phyloP scores from a whole-genome alignment of 148 eudicot species.

The Nyssa sinensis region DNA sequence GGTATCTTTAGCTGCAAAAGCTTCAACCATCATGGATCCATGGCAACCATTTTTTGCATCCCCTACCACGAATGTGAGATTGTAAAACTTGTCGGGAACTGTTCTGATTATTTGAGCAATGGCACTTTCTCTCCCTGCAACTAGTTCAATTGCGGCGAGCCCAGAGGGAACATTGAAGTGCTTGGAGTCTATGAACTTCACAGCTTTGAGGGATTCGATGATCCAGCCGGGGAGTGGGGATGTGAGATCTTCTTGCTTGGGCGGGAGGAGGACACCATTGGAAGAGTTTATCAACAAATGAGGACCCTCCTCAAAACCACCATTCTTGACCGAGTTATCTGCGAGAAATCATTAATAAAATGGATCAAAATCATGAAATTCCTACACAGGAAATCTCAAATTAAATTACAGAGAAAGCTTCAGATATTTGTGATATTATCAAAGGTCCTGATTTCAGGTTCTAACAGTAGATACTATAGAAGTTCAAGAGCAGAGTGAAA shows the following conservation, averaged over 20 bases:
- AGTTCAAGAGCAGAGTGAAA: no score
- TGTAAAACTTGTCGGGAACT: slow-evolving; percentile 49
- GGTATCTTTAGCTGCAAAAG: slow-evolving; percentile 67
- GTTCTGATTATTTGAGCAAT: slow-evolving; percentile 71
- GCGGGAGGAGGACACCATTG: slow-evolving; percentile 77
- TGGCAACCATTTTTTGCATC: slow-evolving; percentile 77
- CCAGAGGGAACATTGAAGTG: slow-evolving; percentile 80
- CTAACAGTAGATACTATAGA: no score
- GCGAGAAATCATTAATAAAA: slow-evolving; percentile 10
- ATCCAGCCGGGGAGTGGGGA: slow-evolving; percentile 94
- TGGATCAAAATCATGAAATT: not conserved
- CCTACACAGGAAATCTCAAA: not conserved
- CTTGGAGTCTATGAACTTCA: slow-evolving; percentile 65
- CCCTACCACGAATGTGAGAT: slow-evolving; percentile 52
- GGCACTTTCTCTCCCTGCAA: slow-evolving; percentile 86
- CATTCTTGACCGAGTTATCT: slow-evolving; percentile 69
- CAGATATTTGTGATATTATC: no score
- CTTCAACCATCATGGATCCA: slow-evolving; percentile 85
- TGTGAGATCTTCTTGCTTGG: slow-evolving; percentile 55
- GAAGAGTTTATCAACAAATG: slow-evolving; percentile 55
- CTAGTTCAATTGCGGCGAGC: slow-evolving; percentile 59
- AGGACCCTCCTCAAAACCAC: slow-evolving; percentile 83
- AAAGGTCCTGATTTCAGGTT: no score
- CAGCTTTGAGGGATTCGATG: slow-evolving; percentile 76
- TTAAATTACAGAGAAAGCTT: not conserved